Percentiles rank a stretch among this genome's conserved stretches.
Evolutionary conservation across 2,329 filamentous ascomycete genomes (phyloP).

Genomic region (Trichoderma semiorbis): DNA sequence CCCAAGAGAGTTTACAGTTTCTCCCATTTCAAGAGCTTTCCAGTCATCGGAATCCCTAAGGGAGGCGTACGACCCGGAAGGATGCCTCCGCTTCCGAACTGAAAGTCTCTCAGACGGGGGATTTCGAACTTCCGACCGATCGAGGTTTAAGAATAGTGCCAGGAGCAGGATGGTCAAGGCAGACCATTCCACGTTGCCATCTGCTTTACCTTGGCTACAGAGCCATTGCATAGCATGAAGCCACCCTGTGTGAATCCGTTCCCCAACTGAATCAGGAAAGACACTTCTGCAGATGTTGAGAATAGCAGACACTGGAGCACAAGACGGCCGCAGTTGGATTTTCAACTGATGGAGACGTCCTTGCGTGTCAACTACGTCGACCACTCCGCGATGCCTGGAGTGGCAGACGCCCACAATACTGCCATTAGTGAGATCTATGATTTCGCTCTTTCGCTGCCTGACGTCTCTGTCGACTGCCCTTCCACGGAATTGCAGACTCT

Average conservation of each 20-base stretch:
- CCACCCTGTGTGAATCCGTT: constrained; percentile 65
- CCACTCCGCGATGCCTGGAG: constrained; percentile 54
- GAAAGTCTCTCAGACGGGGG: constrained; percentile 28
- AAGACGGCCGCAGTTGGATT: constrained; percentile 63
- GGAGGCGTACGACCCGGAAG: constrained; percentile 36
- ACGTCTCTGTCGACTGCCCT: constrained; percentile 52
- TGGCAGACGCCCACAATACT: constrained; percentile 56
- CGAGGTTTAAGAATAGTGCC: constrained; percentile 59
- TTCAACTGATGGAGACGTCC: constrained; percentile 62
- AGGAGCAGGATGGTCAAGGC: constrained; percentile 62
- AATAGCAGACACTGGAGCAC: constrained; percentile 57
- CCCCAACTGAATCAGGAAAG: constrained; percentile 55
- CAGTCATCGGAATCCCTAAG: constrained; percentile 42
- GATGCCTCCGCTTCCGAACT: constrained; percentile 31
- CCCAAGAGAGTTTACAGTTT: constrained; percentile 46
- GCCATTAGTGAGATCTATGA: constrained; percentile 45
- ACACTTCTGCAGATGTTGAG: constrained; percentile 63
- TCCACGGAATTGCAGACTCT: constrained; percentile 55
- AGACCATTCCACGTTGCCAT: constrained; percentile 64
- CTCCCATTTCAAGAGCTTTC: constrained; percentile 45
- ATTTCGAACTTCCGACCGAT: constrained; percentile 32
- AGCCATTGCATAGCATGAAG: constrained; percentile 73
- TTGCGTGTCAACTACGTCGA: constrained; percentile 64
- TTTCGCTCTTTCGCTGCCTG: constrained; percentile 42
- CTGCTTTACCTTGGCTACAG: constrained; percentile 42